Conservation (phyloP, 2,329 filamentous ascomycete species). For the Penicillium janthinellum region DNA sequence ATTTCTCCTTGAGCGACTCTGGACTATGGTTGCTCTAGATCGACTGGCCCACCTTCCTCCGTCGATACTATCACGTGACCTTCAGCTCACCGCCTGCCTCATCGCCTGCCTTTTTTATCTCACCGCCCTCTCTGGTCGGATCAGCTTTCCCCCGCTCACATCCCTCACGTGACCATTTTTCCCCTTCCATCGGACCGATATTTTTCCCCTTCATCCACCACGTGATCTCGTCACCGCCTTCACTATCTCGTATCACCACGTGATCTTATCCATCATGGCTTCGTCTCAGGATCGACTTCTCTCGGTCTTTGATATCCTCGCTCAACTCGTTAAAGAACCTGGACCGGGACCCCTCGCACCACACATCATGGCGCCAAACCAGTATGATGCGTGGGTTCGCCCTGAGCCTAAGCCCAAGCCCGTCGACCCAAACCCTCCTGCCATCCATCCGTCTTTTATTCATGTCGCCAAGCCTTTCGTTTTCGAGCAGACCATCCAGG, state of each 20-base stretch:
- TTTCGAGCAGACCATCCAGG: conserved; percentile 77
- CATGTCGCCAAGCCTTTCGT: conserved; percentile 73
- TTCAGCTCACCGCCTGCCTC: too few species aligned
- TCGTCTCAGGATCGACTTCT: neutral
- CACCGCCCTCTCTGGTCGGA: too few species aligned
- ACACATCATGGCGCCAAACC: conserved; percentile 26
- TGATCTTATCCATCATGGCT: conserved; percentile 9
- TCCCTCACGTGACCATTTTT: too few species aligned
- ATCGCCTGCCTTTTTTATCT: too few species aligned
- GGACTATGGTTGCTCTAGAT: too few species aligned
- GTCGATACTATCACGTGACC: neutral
- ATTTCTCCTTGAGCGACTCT: too few species aligned
- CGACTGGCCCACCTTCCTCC: neutral
- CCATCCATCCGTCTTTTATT: conserved; percentile 65
- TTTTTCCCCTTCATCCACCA: neutral
- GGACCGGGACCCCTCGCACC: neutral
- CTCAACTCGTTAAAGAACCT: neutral
- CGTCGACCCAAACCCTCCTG: conserved; percentile 31
- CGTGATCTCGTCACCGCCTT: neutral
- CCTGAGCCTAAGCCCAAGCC: conserved; percentile 19
- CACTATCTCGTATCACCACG: conserved; percentile 10
- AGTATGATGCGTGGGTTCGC: conserved; percentile 19
- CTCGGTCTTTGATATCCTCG: neutral
- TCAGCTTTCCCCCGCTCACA: too few species aligned
- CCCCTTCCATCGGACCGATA: conserved; percentile 7